These are phyloP conservation scores for Rutstroemia sp. DNA, from an alignment of 2,329 filamentous ascomycete genomes.

Conservation along the genomic window DNA sequence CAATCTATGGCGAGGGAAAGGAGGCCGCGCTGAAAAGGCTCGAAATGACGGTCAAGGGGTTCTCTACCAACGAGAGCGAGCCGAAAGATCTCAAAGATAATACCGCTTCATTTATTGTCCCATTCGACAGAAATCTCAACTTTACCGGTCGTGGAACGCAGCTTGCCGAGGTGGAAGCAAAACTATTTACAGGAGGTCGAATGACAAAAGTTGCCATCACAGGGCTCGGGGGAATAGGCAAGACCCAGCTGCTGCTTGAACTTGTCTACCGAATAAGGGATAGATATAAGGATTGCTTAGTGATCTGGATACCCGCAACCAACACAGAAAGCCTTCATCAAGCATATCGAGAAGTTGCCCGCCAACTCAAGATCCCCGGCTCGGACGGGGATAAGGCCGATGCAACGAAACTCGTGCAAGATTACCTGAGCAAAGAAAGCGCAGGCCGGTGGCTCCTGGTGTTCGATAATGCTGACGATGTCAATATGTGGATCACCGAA, in stretches of 20 bases:
- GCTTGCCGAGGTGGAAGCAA: not conserved
- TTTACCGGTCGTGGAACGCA: too few relatives aligned
- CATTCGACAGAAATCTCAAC: too few relatives aligned
- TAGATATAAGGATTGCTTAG: not conserved
- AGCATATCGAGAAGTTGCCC: not conserved
- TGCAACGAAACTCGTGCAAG: too few relatives aligned
- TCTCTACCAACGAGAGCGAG: too few relatives aligned
- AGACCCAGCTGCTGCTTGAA: not conserved
- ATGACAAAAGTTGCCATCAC: not conserved
- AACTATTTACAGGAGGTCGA: not conserved
- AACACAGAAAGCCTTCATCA: not conserved
- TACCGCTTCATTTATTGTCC: too few relatives aligned
- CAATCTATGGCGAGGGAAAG: constrained; percentile 35
- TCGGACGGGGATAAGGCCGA: too few relatives aligned
- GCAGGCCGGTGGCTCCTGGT: not conserved
- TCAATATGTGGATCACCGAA: not conserved
- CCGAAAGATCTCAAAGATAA: too few relatives aligned
- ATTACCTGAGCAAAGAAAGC: too few relatives aligned
- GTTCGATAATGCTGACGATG: not conserved
- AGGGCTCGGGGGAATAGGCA: not conserved
- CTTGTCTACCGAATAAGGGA: not conserved
- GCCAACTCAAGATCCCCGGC: too few relatives aligned
- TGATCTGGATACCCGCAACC: not conserved
- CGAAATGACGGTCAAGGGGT: too few relatives aligned
- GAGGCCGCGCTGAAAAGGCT: not conserved